Base-by-base conservation (phyloP, 805 yeast genomes). In the Lipomyces japonicus region DNA sequence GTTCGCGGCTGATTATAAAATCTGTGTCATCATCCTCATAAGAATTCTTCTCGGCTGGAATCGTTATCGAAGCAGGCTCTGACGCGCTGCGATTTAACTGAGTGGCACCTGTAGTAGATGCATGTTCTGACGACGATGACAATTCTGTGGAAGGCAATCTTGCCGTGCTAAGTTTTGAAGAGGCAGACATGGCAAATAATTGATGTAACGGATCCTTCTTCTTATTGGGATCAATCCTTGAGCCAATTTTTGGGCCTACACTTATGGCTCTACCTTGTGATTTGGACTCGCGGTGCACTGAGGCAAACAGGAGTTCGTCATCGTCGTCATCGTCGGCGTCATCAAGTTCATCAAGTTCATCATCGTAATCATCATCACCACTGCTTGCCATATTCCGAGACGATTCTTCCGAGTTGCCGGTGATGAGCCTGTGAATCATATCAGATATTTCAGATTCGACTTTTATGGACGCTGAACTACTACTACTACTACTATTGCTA, bases 41-140 rank as follows among this genome's bases (percentile, higher is more conserved):
- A 24, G 54, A 49, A 35, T 53, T 50, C 35, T 50, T 50, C 46
- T 53, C 57, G 3, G 57, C 57, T 4, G 57, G 57, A 32, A 53
- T 53, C 22, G 54, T 48, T 34, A 53, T 53, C n/a, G 37, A 34
- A 14, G 54, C 57, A 12, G 57, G 55, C 24, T 50, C 57, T 2
- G 55, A 45, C 9, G 43, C 31, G 5, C 32, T 14, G 21, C 51
- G 39, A 10, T 3, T 35, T 22, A 32, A n/a, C 10, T 26, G 46
- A 16, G 46, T 22, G 16, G 50, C 44, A 25, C 39, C 38, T 21
- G 51, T 48, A 6, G 40, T 40, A 24, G 54, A 42, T 19, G 36
- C 40, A n/a, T 22, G 35, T 14, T 36, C 32, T 6, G 52, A 43
- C 10, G 31, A 18, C 7, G 46, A 35, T 16, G 48, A 35, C 12